Conservation (phyloP, 305 asterid genomes). For the Plantago coronopus region DNA sequence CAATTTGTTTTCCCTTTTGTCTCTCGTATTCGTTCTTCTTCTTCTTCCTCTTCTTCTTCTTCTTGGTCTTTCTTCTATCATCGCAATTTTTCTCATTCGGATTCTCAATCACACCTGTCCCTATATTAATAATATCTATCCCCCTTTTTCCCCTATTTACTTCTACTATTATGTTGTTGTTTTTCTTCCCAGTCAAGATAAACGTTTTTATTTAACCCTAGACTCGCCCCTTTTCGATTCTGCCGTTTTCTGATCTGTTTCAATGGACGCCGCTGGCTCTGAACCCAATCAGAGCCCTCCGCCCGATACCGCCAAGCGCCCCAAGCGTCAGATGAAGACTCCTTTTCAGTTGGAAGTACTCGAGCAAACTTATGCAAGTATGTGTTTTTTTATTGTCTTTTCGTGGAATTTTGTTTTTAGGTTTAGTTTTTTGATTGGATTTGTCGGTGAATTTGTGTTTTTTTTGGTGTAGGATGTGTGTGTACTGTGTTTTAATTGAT, state of each 20-base stretch:
- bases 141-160: conserved; percentile 9
- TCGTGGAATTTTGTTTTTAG: neutral
- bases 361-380: conserved; percentile 82
- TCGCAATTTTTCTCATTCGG: conserved; percentile 24
- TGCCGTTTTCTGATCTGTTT: conserved; percentile 1
- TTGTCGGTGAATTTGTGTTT: conserved; percentile 9
- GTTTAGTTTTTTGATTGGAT: conserved; percentile 17
- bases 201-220: conserved; percentile 11
- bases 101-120: conserved; percentile 46
- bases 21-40: conserved; percentile 20
- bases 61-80: too few relatives aligned
- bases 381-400: conserved; percentile 20
- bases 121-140: conserved; percentile 31
- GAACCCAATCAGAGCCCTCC: conserved; percentile 44
- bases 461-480: too few relatives aligned
- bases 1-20: conserved; percentile 22
- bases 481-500: neutral
- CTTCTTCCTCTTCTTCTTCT: too few relatives aligned
- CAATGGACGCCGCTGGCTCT: conserved; percentile 1
- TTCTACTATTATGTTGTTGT: conserved; percentile 12
- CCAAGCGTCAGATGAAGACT: conserved; percentile 99
- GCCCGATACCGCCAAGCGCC: conserved; percentile 65
- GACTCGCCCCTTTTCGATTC: conserved; percentile 4
- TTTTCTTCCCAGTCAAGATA: conserved; percentile 24
- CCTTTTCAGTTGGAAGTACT: conserved; percentile 88